Percentiles rank a stretch among this genome's conserved stretches.
These are phyloP conservation scores for Spongospora subterranea DNA, from an alignment of 208 protist species.

Conservation along the genomic window DNA sequence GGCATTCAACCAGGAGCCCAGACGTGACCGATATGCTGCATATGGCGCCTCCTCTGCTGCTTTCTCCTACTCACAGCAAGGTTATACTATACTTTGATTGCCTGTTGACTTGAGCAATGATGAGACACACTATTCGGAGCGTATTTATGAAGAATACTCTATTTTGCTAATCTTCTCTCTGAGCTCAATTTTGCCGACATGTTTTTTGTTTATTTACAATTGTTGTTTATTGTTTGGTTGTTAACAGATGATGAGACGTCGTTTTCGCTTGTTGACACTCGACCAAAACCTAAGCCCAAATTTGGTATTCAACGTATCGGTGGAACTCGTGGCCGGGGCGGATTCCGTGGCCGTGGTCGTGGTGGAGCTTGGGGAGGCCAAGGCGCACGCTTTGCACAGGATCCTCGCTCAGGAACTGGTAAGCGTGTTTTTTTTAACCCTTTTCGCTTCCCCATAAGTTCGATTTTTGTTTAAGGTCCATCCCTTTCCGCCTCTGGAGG, in stretches of 20 bases:
- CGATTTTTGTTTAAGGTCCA: neutral
- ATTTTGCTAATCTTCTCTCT: conserved; percentile 56
- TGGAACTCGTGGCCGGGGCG: neutral
- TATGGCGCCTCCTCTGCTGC: neutral
- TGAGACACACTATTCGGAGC: neutral
- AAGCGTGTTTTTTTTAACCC: neutral
- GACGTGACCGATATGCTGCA: neutral
- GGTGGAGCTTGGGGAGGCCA: neutral
- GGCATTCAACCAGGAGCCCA: neutral
- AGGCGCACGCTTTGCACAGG: neutral
- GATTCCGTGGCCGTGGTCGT: neutral
- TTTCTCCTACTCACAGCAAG: neutral
- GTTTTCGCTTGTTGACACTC: conserved; percentile 43
- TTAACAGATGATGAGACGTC: conserved; percentile 53
- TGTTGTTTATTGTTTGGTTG: too few species aligned
- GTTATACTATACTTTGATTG: neutral
- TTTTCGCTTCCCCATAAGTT: neutral
- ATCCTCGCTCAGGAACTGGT: neutral
- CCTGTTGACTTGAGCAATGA: neutral
- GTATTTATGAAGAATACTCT: conserved; percentile 24
- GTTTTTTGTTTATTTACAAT: neutral
- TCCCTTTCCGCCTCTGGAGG: neutral
- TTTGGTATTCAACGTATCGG: conserved; percentile 55
- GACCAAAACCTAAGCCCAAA: neutral
- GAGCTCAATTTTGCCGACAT: neutral